Evolutionary conservation across 2,329 filamentous ascomycete genomes (phyloP), one percentile per base, ranked within the genome.

Genomic region (Cordyceps cateniannulata): DNA sequence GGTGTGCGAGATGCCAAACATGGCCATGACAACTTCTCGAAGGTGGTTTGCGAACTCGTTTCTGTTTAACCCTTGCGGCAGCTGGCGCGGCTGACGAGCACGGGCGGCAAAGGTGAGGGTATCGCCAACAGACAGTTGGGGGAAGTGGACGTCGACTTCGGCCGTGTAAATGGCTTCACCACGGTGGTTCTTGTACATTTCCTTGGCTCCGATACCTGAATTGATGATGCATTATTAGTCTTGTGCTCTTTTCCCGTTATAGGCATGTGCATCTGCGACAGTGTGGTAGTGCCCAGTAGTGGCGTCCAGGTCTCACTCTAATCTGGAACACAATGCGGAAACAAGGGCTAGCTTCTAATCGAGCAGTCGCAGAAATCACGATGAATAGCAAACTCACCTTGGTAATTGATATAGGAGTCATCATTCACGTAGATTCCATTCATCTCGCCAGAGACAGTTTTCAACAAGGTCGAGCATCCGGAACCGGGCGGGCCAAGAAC

Each of bases 391-490:
- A 29, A 60, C 68, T 60, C 71, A 77, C 85, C 87, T 70, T 93
- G 87, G 70, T 93, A 95, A 75, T 95, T 92, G 67, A 95, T 83
- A 63, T 89, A 84, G 0, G 88, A 86, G 29, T 79, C 75, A 5
- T 86, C 75, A 54, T 90, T 87, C 12, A 93, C 77, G 66, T 82
- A 84, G 62, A 93, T 86, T 35, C 91, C 90, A 65, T 90, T 86
- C 1, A 87, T 90, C 74, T 93, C 89, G 59, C 90, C 90, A 2
- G 89, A 83, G 63, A 95, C 83, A 0, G 89, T 89, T 75, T 93
- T 93, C 59, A 95, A 77, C 65, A 93, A 86, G 1, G 91, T 95
- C 14, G 88, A 90, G 70, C 91, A 96, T 49, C 88, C 88, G 8
- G 81, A 79, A 18, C 82, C 82, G 10, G 87, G 87, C 52, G 86